phyloP scores from a whole-genome alignment of 495 filamentous ascomycete genomes.

The Tuber brumale region DNA sequence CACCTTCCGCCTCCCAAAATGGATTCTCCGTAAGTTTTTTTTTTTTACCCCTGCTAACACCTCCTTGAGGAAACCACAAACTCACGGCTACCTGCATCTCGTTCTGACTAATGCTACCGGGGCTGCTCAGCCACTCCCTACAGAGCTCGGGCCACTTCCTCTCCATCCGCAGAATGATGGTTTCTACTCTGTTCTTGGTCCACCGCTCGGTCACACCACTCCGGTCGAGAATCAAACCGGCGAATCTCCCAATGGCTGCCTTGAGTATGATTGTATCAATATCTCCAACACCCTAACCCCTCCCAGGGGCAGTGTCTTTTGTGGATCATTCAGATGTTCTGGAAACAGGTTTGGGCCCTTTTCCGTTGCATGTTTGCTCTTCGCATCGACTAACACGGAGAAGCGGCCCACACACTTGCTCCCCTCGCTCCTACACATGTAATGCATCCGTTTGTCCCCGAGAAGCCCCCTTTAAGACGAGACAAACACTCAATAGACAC shows the following conservation, averaged over 20 bases:
- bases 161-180: neutral
- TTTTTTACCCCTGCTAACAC: no score
- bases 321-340: neutral
- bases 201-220: neutral
- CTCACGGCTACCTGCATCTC: neutral
- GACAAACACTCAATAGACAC: neutral
- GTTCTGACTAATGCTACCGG: neutral
- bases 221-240: no score
- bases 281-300: neutral
- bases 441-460: neutral
- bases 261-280: neutral
- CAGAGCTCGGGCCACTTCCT: neutral
- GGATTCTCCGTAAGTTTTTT: no score
- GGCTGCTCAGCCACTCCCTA: neutral
- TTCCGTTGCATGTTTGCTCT: neutral
- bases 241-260: no score
- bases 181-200: neutral
- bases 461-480: neutral
- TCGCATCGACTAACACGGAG: accelerated
- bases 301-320: neutral
- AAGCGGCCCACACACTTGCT: neutral
- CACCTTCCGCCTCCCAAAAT: no score
- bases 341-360: neutral
- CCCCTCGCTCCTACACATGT: neutral
- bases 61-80: no score